Percentiles rank a stretch among this genome's conserved stretches.
Conservation (phyloP, 306 rosid genomes). For the Inga oerstediana region DNA sequence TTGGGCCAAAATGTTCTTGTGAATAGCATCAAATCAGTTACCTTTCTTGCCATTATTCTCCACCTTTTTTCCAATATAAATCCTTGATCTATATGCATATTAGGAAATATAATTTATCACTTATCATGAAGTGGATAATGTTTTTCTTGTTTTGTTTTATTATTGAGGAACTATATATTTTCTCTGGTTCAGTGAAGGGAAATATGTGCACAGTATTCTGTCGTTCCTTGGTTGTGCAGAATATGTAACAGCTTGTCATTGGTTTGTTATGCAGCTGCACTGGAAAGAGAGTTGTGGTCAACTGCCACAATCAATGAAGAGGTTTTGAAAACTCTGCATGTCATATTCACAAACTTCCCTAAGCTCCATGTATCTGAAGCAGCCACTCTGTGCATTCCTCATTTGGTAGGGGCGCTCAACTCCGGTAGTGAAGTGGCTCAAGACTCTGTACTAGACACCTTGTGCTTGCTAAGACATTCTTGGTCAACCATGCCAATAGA, state of each 20-base stretch:
- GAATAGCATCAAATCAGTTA: slow-evolving; percentile 6
- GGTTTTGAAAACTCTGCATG: slow-evolving; percentile 87
- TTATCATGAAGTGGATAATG: not conserved
- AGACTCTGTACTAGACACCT: slow-evolving; percentile 81
- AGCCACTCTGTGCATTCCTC: slow-evolving; percentile 94
- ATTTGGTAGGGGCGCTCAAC: slow-evolving; percentile 87
- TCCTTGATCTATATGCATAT: slow-evolving; percentile 8
- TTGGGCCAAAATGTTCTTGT: slow-evolving; percentile 9
- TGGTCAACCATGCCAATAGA: slow-evolving; percentile 97
- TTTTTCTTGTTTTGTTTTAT: slow-evolving; percentile 10
- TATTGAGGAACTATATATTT: not conserved
- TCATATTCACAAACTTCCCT: slow-evolving; percentile 87
- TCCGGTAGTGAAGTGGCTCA: slow-evolving; percentile 90
- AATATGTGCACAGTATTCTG: slow-evolving; percentile 5
- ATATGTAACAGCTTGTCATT: slow-evolving; percentile 12
- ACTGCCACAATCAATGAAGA: slow-evolving; percentile 89
- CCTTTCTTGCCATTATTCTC: not conserved
- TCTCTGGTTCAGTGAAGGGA: not conserved
- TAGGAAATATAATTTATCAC: slow-evolving; percentile 13
- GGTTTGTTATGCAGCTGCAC: slow-evolving; percentile 74
- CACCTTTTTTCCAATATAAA: not conserved
- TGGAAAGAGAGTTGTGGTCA: slow-evolving; percentile 95
- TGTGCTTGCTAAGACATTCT: slow-evolving; percentile 83
- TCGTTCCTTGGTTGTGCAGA: not conserved
- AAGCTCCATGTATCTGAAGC: slow-evolving; percentile 96